Evolutionary conservation across 1,139 yeast species (phyloP).

Genomic region (Magnusiomyces paraingens): DNA sequence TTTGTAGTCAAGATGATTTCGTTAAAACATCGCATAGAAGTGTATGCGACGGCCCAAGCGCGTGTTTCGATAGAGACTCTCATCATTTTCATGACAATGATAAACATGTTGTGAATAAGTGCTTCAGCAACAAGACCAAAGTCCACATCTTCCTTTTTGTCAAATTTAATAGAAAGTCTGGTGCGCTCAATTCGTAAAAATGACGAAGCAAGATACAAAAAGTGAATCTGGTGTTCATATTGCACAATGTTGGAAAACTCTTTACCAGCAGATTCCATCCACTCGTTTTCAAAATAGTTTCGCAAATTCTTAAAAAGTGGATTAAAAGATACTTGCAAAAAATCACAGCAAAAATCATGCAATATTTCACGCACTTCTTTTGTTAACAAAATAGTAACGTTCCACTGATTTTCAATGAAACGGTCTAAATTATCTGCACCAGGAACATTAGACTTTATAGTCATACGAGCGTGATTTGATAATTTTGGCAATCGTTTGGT

Average conservation of each 20-base stretch:
- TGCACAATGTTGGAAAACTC: slow-evolving; percentile 20
- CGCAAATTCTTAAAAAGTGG: slow-evolving; percentile 51
- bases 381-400: no score
- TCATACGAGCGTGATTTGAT: no score
- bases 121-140: slow-evolving; percentile 63
- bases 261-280: slow-evolving; percentile 19
- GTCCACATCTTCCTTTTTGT: slow-evolving; percentile 30
- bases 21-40: slow-evolving; percentile 62
- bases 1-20: slow-evolving; percentile 55
- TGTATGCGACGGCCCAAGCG: slow-evolving; percentile 43
- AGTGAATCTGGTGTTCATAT: slow-evolving; percentile 40
- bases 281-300: slow-evolving; percentile 44
- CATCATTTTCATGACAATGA: slow-evolving; percentile 52
- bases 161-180: slow-evolving; percentile 13
- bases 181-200: slow-evolving; percentile 41
- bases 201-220: slow-evolving; percentile 65
- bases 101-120: slow-evolving; percentile 58
- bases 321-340: slow-evolving; percentile 73
- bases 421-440: no score
- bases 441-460: no score
- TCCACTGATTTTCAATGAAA: no score
- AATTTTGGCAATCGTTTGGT: no score
- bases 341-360: slow-evolving; percentile 44
- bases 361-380: no score
- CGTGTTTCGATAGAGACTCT: slow-evolving; percentile 41